Percentiles rank a stretch among this genome's conserved stretches.
Evolutionary conservation across 768 basidiomycete species (phyloP).

Genomic region (Boletus rubescentipes): DNA sequence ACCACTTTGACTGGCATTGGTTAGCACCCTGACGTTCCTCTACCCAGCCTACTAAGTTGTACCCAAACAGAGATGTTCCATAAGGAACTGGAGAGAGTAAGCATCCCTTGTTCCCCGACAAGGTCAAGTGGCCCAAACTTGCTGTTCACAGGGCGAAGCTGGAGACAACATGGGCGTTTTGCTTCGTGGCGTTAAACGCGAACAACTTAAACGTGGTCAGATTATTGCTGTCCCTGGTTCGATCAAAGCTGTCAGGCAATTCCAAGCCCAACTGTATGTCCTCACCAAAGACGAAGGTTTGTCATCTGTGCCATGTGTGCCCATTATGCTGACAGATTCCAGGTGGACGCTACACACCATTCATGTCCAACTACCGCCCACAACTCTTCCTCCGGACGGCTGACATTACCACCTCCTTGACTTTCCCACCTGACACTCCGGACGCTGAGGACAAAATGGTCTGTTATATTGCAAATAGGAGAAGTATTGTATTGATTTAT

Average conservation of each 20-base stretch:
- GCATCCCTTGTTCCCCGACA: conserved; percentile 12
- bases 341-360: conserved; percentile 84
- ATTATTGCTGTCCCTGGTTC: conserved; percentile 86
- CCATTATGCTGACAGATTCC: conserved; percentile 7
- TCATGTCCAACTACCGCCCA: conserved; percentile 92
- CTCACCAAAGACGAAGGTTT: conserved; percentile 39
- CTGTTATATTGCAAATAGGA: conserved; percentile 11
- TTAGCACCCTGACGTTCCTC: conserved; percentile 23
- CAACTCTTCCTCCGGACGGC: conserved; percentile 96
- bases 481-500: neutral
- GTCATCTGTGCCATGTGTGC: conserved; percentile 49
- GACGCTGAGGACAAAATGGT: conserved; percentile 89
- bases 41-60: conserved; percentile 3
- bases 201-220: conserved; percentile 92
- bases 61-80: conserved; percentile 89
- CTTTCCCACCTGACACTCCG: conserved; percentile 82
- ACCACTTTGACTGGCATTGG: conserved; percentile 95
- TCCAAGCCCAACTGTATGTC: conserved; percentile 88
- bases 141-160: conserved; percentile 71
- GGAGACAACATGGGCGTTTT: conserved; percentile 99
- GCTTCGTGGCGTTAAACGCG: conserved; percentile 95
- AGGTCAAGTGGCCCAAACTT: conserved; percentile 4
- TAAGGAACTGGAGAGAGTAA: conserved; percentile 93
- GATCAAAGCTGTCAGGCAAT: conserved; percentile 93
- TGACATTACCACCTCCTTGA: conserved; percentile 82